Evolutionary conservation across 345 rosid species (phyloP), one percentile per base, ranked within the genome.

Genomic region (Euphorbia tirucalli): DNA sequence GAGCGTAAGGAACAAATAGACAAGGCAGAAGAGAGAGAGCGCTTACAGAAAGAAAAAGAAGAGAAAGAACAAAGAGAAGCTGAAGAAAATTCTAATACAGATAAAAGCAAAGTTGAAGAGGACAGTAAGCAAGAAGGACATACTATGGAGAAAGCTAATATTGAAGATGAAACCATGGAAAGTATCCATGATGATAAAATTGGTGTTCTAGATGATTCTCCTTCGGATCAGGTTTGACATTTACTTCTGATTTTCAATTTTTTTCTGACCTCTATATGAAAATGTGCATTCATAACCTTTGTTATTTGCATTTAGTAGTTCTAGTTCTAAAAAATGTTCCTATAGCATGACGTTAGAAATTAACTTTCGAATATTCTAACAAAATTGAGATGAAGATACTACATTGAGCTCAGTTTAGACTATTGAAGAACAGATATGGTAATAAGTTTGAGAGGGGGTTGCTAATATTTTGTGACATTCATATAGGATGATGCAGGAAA

Each of bases 1-100:
- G 99, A 88, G 22, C 90, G 66, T 61, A 96, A 93, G 80, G 98
- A 93, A 82, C 89, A 78, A 70, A 88, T 96, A 76, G 98, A 96
- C 74, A 89, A 85, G 76, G 84, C 83, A 48, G 98, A 96, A 83
- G 93, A 93, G 83, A 88, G 83, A 81, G 92, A 84, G 68, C 88
- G 83, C 31, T 44, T 84, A 55, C 87, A 83, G 73, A 90, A 84
- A 85, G 98, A 90, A 81, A 87, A 90, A 62, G 93, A 89, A 81
- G 93, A 88, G 77, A 87, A 80, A 69, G 87, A 85, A 73, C 83
- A 75, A 70, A 87, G 83, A 78, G 93, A 88, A 75, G 91, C 95
- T 56, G 97, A 87, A 74, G 83, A 83, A 80, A 86, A 85, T 37
- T 83, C 84, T 70, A 74, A 74, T 28, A 68, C 49, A 54, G 87